phyloP scores from a whole-genome alignment of 1,284 basidiomycete species.

The Puccinia triticina region DNA sequence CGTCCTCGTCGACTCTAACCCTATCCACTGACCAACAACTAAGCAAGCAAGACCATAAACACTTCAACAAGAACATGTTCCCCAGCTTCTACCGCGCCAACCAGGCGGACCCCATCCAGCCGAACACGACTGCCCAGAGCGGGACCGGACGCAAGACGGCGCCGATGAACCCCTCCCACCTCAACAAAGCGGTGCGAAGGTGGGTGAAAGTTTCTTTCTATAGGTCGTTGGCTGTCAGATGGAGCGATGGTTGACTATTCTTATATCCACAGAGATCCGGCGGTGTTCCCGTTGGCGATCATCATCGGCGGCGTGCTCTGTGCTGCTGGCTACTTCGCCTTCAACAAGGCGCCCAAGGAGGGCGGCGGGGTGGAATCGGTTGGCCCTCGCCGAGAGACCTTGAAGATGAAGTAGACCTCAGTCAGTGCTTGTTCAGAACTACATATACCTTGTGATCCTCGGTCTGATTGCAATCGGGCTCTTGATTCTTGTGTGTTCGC shows the following conservation, averaged over 20 bases:
- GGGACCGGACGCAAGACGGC: not conserved
- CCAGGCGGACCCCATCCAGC: not conserved
- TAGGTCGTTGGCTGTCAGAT: no score
- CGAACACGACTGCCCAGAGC: slow-evolving; percentile 15
- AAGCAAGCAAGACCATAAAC: no score
- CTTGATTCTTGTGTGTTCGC: no score
- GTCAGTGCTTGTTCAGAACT: not conserved
- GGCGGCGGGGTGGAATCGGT: slow-evolving; percentile 40
- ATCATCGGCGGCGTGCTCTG: slow-evolving; percentile 42
- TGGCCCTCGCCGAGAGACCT: slow-evolving; percentile 5
- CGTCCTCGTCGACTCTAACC: no score
- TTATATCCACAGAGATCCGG: slow-evolving; percentile 49
- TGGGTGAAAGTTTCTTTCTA: not conserved
- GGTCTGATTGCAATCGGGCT: no score
- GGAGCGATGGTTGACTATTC: no score
- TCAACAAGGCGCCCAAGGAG: slow-evolving; percentile 44
- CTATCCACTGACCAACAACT: no score
- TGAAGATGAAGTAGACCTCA: slow-evolving; percentile 17
- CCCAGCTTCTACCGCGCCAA: slow-evolving; percentile 13
- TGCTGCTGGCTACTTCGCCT: slow-evolving; percentile 33
- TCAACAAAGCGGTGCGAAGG: slow-evolving; percentile 45
- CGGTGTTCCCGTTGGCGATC: slow-evolving; percentile 40
- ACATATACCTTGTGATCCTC: no score
- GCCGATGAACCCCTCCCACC: slow-evolving; percentile 33
- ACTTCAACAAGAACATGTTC: slow-evolving; percentile 8